Conservation (phyloP, 257 asterid genomes). For the Lantana camara region DNA sequence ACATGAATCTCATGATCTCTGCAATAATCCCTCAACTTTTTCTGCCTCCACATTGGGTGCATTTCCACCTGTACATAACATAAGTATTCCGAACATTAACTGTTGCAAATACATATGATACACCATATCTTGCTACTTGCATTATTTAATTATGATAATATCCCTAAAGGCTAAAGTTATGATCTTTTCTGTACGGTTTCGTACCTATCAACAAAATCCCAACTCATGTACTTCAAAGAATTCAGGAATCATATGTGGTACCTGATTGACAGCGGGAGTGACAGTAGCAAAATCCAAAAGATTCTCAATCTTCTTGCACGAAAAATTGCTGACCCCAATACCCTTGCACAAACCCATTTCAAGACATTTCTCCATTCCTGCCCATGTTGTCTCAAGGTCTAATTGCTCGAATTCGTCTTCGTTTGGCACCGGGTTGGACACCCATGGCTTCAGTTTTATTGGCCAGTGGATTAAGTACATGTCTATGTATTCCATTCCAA, state of each 20-base stretch:
- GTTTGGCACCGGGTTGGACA: constrained; percentile 45
- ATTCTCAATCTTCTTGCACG: constrained; percentile 52
- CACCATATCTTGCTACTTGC: neutral
- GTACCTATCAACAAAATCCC: constrained; percentile 1
- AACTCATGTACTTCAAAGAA: too few relatives aligned
- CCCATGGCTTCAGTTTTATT: constrained; percentile 71
- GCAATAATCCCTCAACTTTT: constrained; percentile 56
- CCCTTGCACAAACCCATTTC: constrained; percentile 69
- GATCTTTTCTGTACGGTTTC: constrained; percentile 17
- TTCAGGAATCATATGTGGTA: constrained; percentile 21
- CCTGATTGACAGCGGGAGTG: constrained; percentile 82
- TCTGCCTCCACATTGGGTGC: constrained; percentile 96
- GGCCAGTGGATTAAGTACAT: constrained; percentile 95
- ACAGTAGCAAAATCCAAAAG: constrained; percentile 51
- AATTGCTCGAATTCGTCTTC: constrained; percentile 64
- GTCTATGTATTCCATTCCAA: constrained; percentile 81
- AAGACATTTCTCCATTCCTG: constrained; percentile 78
- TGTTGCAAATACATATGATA: neutral
- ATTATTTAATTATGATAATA: neutral
- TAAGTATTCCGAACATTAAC: neutral
- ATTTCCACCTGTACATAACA: constrained; percentile 67
- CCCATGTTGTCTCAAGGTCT: constrained; percentile 66
- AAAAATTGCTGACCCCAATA: constrained; percentile 86
- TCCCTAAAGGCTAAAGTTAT: neutral
- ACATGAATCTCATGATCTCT: constrained; percentile 59